A percentile compares a stretch with the other conserved stretches of the same genome.
Evolutionary conservation across 305 asterid genomes (phyloP).

Genomic region (Fraxinus floribunda): DNA sequence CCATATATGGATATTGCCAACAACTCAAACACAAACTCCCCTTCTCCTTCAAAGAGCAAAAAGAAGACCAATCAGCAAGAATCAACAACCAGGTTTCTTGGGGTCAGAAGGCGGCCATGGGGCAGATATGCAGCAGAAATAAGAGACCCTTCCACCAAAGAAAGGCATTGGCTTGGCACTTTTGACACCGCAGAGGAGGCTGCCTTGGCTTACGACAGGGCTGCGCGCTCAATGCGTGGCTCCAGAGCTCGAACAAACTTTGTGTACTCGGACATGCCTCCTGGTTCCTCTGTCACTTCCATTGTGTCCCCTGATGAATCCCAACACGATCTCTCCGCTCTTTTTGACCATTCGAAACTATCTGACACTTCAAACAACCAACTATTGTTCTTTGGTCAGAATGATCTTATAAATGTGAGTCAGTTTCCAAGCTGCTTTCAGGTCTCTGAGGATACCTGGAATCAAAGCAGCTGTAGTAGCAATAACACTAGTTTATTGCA

Average conservation of each 20-base stretch:
- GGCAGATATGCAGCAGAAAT: slow-evolving; percentile 89
- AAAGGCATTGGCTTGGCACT: slow-evolving; percentile 85
- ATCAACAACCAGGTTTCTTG: slow-evolving; percentile 52
- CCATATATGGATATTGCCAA: neutral
- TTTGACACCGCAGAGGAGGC: slow-evolving; percentile 93
- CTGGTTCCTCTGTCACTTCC: slow-evolving; percentile 75
- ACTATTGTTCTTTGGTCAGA: slow-evolving; percentile 39
- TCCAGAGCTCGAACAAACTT: slow-evolving; percentile 75
- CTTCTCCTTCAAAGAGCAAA: slow-evolving; percentile 33
- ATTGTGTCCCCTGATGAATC: slow-evolving; percentile 75
- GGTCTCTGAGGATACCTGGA: slow-evolving; percentile 38
- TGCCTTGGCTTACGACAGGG: slow-evolving; percentile 82
- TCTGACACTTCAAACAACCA: neutral
- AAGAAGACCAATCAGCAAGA: slow-evolving; percentile 24
- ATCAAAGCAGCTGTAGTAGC: neutral
- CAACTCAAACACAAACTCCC: neutral
- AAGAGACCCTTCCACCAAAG: slow-evolving; percentile 78
- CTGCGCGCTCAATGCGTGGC: slow-evolving; percentile 80
- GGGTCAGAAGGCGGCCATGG: slow-evolving; percentile 85
- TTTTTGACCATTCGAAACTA: slow-evolving; percentile 29
- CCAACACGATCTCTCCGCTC: slow-evolving; percentile 36
- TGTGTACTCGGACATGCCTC: slow-evolving; percentile 90
- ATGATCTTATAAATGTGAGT: neutral
- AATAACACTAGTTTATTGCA: neutral
- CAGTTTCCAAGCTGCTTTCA: slow-evolving; percentile 32